These are phyloP conservation scores for Ophiostoma angusticollis DNA, from an alignment of 2,329 filamentous ascomycete genomes.

Conservation along the genomic window DNA sequence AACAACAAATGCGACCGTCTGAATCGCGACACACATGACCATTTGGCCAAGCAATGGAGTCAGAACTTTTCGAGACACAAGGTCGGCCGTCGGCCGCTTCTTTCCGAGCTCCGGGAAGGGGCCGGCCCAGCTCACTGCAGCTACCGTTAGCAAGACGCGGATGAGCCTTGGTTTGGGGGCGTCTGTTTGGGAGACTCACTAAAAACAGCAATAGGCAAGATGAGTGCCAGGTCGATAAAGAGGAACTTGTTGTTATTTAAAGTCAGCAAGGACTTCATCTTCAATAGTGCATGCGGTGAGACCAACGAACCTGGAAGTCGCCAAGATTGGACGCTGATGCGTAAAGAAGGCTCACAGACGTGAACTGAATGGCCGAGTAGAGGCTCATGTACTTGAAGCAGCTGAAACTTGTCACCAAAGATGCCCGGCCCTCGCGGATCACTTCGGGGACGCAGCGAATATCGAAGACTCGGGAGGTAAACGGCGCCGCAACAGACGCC, in stretches of 20 bases:
- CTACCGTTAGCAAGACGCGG: background rate
- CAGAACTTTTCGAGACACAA: constrained; percentile 86
- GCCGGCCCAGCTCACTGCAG: constrained; percentile 79
- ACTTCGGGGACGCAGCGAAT: constrained; percentile 91
- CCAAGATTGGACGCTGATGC: constrained; percentile 86
- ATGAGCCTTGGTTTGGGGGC: background rate
- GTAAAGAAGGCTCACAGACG: constrained; percentile 91
- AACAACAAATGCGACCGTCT: constrained; percentile 58
- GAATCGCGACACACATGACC: constrained; percentile 61
- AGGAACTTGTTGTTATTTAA: constrained; percentile 59
- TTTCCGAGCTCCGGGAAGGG: constrained; percentile 63
- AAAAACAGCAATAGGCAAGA: constrained; percentile 91
- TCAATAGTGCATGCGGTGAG: too few relatives aligned
- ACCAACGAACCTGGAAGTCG: constrained; percentile 61
- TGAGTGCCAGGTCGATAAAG: constrained; percentile 85
- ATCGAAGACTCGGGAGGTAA: constrained; percentile 90
- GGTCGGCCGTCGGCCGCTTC: constrained; percentile 81
- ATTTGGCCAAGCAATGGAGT: constrained; percentile 86
- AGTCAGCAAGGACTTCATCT: too few relatives aligned
- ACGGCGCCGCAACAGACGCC: constrained; percentile 94
- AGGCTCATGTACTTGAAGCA: constrained; percentile 99
- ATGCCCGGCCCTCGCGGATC: constrained; percentile 85
- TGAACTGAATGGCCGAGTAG: constrained; percentile 99
- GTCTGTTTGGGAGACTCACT: constrained; percentile 36
- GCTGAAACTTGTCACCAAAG: constrained; percentile 95